phyloP scores from a whole-genome alignment of 805 yeast genomes.

The Ogataea methylovora region DNA sequence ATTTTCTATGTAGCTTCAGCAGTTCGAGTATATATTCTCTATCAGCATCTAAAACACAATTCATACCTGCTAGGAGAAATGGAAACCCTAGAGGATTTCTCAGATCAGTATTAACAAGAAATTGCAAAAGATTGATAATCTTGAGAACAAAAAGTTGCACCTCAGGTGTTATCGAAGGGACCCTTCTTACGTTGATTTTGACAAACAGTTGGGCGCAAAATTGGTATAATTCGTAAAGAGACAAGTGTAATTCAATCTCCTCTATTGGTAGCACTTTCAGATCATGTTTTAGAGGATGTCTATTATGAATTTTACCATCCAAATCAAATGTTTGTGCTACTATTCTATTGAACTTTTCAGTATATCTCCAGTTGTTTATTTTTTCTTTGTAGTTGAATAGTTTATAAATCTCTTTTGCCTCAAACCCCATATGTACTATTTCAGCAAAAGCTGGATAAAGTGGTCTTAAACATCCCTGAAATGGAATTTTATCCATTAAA shows the following conservation, averaged over 20 bases:
- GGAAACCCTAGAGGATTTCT: slow-evolving; percentile 19
- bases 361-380: slow-evolving; percentile 1
- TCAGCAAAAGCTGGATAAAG: slow-evolving; percentile 1
- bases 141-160: slow-evolving; percentile 2
- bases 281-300: slow-evolving; percentile 1
- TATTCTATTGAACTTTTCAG: slow-evolving; percentile 2
- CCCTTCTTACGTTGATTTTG: slow-evolving; percentile 2
- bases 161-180: slow-evolving; percentile 7
- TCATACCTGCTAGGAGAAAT: slow-evolving; percentile 20
- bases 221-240: slow-evolving; percentile 23
- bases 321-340: not conserved
- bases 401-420: not conserved
- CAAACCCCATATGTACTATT: not conserved
- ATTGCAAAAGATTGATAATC: slow-evolving; percentile 1
- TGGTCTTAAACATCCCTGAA: slow-evolving; percentile 1
- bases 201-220: slow-evolving; percentile 6
- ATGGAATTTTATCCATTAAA: not conserved
- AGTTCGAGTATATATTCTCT: not conserved
- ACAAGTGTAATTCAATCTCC: slow-evolving; percentile 18
- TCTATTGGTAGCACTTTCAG: not conserved
- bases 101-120: not conserved
- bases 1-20: not conserved
- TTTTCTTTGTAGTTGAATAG: not conserved
- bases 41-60: slow-evolving; percentile 11
- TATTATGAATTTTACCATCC: not conserved